Evolutionary conservation across 176 grass and related monocot genomes (phyloP), one percentile per base, ranked within the genome.

Genomic region (Triticum aestivum): DNA sequence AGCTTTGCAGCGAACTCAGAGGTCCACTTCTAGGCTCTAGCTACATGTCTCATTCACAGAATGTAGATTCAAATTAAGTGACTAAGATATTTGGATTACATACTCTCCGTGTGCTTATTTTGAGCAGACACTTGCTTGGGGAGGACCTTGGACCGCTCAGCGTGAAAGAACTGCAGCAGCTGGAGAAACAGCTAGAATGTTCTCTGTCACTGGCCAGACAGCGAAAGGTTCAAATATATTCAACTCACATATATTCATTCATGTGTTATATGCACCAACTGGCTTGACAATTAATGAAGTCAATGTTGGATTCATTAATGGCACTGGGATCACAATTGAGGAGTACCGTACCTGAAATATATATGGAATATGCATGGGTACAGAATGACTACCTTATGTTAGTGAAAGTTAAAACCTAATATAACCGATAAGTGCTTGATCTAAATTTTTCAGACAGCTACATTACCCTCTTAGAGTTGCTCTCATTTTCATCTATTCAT

Each of bases 131-230:
- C 79, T 91, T 99, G 87, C 94, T 99, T 15, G 97, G 97, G 11
- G 97, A 99, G 80, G 97, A 97, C 54, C 97, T 99, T 80, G 94
- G 94, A 47, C 97, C 97, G 5, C 88, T 97, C 15, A 99, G 90
- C 59, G 92, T 97, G 35, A 99, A 99, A 68, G 97, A 99, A 88
- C 56, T 99, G 79, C 97, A 94, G 45, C 97, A 97, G 79, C 85
- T 99, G 17, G 97, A 99, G 81, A 91, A 95, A 64, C 94, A 99
- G 52, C 92, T 99, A 44, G 97, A 99, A 83, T 91, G 87, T 88
- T 89, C 94, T 78, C 88, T 99, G 20, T 94, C 94, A 51, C 94
- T 89, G 44, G 94, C 97, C 5, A 86, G 92, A 62, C 94, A 96
- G 73, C 89, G 90, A 87, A 99, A 90, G 97, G 97, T 99, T 56